These are phyloP conservation scores for Carex arenaria DNA, from an alignment of 202 grass and related monocot genomes.

Conservation along the genomic window DNA sequence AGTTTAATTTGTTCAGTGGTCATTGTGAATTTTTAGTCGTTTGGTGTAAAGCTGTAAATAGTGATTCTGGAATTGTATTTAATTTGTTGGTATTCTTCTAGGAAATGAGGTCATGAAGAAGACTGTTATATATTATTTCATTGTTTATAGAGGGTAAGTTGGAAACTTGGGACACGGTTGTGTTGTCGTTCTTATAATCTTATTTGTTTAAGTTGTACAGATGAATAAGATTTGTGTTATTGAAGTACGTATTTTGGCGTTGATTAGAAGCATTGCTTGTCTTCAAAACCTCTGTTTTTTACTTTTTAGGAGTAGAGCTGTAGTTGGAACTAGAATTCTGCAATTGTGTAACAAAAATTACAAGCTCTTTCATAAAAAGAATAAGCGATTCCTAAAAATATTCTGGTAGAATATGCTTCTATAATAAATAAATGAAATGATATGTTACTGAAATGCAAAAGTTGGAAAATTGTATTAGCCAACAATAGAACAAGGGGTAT, in stretches of 20 bases:
- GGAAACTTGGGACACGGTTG: not conserved
- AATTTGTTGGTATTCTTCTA: not conserved
- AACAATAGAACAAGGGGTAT: not conserved
- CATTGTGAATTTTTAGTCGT: not conserved
- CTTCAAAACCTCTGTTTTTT: not conserved
- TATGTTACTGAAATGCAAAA: not conserved
- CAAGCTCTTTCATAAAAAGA: not conserved
- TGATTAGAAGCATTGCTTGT: not conserved
- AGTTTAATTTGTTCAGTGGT: not conserved
- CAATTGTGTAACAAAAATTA: not conserved
- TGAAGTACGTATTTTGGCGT: not conserved
- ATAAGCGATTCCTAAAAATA: not conserved
- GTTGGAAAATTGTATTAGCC: not conserved
- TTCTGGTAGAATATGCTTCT: not conserved
- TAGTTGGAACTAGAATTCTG: not conserved
- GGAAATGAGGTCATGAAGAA: not conserved
- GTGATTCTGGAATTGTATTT: not conserved
- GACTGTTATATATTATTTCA: not conserved
- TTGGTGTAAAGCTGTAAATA: constrained; percentile 12
- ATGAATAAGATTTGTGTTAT: not conserved
- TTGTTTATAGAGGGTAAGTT: not conserved
- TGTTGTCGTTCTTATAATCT: not conserved
- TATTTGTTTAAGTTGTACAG: not conserved
- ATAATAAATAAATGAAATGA: not conserved
- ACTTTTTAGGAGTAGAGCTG: not conserved